Conservation (phyloP, 2,329 filamentous ascomycete genomes). For the Neodidymelliopsis sp. region DNA sequence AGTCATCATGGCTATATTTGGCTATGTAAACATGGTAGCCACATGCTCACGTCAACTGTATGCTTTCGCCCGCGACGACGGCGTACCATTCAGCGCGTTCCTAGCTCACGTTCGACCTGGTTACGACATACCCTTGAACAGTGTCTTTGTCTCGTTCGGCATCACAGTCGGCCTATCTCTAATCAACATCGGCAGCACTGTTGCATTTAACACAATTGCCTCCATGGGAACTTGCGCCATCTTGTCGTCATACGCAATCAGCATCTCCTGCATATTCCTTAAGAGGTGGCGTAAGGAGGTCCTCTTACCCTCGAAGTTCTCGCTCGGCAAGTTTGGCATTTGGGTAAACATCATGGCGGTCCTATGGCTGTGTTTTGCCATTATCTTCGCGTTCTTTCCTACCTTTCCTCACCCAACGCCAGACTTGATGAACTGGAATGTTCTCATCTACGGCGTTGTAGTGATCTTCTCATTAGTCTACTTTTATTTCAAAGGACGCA, state of each 20-base stretch:
- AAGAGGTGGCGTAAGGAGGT: conserved; percentile 53
- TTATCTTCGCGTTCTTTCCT: conserved; percentile 58
- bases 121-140: conserved; percentile 52
- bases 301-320: conserved; percentile 56
- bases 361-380: conserved; percentile 49
- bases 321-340: conserved; percentile 55
- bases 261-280: conserved; percentile 56
- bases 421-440: conserved; percentile 58
- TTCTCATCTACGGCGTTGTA: conserved; percentile 55
- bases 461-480: conserved; percentile 54
- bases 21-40: conserved; percentile 33
- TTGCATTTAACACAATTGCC: conserved; percentile 38
- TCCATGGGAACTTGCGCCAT: conserved; percentile 34
- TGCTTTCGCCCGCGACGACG: conserved; percentile 44
- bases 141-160: conserved; percentile 53
- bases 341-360: conserved; percentile 54
- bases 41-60: conserved; percentile 43
- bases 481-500: conserved; percentile 51
- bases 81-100: conserved; percentile 21
- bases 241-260: conserved; percentile 45
- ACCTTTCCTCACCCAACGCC: conserved; percentile 33
- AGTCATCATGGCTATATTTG: conserved; percentile 34
- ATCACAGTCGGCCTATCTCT: conserved; percentile 53
- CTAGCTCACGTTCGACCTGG: conserved; percentile 25
- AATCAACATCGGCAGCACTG: conserved; percentile 58